Base-by-base conservation (phyloP, 805 yeast species). In the Schwanniomyces occidentalis region DNA sequence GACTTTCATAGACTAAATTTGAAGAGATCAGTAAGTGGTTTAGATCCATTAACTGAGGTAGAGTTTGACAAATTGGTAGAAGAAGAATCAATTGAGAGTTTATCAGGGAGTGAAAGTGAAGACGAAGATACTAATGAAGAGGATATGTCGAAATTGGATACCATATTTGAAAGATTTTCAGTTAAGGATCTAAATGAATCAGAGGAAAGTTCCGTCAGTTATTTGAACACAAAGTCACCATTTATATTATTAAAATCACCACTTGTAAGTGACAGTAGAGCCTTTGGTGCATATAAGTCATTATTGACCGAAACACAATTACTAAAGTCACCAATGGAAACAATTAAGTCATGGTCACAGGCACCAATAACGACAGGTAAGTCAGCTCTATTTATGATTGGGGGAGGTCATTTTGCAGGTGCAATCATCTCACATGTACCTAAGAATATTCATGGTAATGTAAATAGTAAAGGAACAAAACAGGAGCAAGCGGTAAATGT, bases 351-450 rank as follows among this genome's bases (percentile, higher is more conserved):
- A 19, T 72, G 73, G 72, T 46, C 58, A 7, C 32, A 39, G 13
- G 12, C 33, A 46, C 41, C 27, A 25, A 44, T 27, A 33, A 52
- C 47, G 3, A 41, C 49, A 0, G 62, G 64, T 3, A 71, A 71
- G 28, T 85, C 95, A 4, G 95, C 95, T 0, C 58, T 93, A 8
- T 76, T 93, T 46, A 87, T 93, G 96, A 76, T 93, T 34, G 97
- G 97, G 10, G 97, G 98, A 27, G 99, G 99, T 26, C 97, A 93
- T 63, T 93, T 93, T 67, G 96, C 98, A 0, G 99, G 93, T 13
- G 96, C 96, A 0, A 84, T 93, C 27, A 71, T 93, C 6, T 78
- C 88, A 2, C 97, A 90, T 51, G 69, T 69, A 31, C 82, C 76
- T 16, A 65, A 67, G 32, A 68, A 66, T 24, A 70, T 74, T 2